Base-by-base conservation (phyloP, 768 basidiomycete genomes). In the Lentinula raphanica region DNA sequence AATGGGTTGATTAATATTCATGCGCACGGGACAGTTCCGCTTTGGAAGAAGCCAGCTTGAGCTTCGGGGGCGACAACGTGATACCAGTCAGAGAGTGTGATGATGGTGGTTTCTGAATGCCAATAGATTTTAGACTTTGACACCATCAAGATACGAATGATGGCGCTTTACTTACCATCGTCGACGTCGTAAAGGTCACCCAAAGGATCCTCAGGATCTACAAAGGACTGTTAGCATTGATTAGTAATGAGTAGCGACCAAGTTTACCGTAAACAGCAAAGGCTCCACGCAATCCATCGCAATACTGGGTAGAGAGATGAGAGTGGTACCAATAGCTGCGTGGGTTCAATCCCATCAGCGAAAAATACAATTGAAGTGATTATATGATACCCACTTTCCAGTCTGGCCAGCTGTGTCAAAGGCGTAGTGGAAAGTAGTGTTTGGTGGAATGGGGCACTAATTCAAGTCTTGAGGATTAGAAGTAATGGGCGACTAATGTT, bases 291-390 rank as follows among this genome's bases (percentile, higher is more conserved):
- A 75, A 64, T 0, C 77, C 77, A 63, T 78, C 77, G 57, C 77
- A 84, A 56, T 82, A 83, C 61, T 83, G 82, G 0, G 74, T 73
- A 5, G 70, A 70, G 7, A 64, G 60, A 6, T 65, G 65, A 35
- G 69, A 58, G 55, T 77, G 75, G 27, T 70, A 70, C 42, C 76
- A 74, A 19, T 50, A 50, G 5, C 49, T 50, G 6, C 6, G 19
- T 35, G 32, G 3, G 13, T 35, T 35, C 13, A 35, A 50, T 13
- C 21, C 9, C 2, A 12, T 50, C 32, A 35, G 17, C 49, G 4
- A 35, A 6, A 4, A 12, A 32, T 9, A 31, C 32, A 13, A 35
- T 19, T 7, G 8, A 7, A 35, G n/a, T 29, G 25, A 17, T 40
- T 17, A 17, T 13, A 44, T 13, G 9, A 50, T 15, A 2, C 49